Base-by-base conservation (phyloP, 257 asterid genomes). In the Solanum chiquidenum region DNA sequence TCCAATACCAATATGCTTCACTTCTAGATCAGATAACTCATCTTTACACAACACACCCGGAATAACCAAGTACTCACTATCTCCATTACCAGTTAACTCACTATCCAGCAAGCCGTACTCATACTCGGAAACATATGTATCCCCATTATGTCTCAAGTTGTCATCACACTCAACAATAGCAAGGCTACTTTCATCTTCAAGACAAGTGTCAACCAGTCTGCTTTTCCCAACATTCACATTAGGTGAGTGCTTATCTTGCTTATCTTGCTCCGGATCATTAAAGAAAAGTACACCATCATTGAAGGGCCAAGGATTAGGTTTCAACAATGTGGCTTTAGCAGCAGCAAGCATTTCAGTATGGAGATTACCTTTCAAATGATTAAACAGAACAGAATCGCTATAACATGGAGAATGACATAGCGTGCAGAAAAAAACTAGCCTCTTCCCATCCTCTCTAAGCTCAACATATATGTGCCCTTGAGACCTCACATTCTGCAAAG, bases 241-340 rank as follows among this genome's bases (percentile, higher is more conserved):
- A 87, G 89, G 85, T 18, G 60, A 69, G 8, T 68, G 71, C 75
- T 89, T 80, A 75, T 87, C 90, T 58, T 66, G 73, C 77, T 89
- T 80, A 74, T 87, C 90, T 60, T 90, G 83, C 89, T 91, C 95
- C 69, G 86, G 25, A 90, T 91, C 93, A 87, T 91, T 89, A 87
- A 96, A 96, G 94, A 96, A 95, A 91, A 94, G 90, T 46, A 94
- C 95, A 44, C 99, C 99, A 88, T 96, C 99, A 66, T 88, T 92
- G 83, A 96, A 96, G 3, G 99, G 99, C 97, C 98, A 96, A 2
- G 98, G 99, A 86, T 96, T 96, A n/a, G 94, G 91, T 89, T 95
- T 96, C 88, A 95, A 83, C 92, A 96, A 89, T 5, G 98, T 96
- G 79, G 91, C 91, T 86, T 94, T 93, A 31, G 98, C 98, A 83